Conservation (phyloP, 306 rosid species). For the Macrotyloma uniflorum region DNA sequence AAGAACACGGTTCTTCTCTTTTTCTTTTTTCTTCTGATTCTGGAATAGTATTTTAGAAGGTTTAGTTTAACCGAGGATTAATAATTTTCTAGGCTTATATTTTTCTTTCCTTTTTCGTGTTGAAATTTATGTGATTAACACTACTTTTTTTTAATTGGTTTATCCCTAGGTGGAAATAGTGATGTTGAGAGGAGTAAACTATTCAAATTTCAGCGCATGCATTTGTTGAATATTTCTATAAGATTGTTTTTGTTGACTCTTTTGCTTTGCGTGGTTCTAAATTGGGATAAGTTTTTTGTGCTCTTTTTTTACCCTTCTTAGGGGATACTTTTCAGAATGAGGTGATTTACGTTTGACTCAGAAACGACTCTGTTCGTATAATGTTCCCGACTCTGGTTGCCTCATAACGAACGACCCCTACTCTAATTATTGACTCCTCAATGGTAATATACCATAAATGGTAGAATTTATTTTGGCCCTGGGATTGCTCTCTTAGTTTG, state of each 20-base stretch:
- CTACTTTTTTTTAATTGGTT: slow-evolving; percentile 36
- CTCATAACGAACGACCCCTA: not conserved
- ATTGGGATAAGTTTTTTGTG: slow-evolving; percentile 20
- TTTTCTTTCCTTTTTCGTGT: slow-evolving; percentile 4
- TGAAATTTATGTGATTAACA: slow-evolving; percentile 28
- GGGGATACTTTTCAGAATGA: slow-evolving; percentile 25
- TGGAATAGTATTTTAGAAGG: slow-evolving; percentile 5
- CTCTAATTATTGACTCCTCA: slow-evolving; percentile 26
- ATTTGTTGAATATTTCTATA: slow-evolving; percentile 47
- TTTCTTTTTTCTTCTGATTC: not conserved
- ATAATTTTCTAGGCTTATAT: slow-evolving; percentile 13
- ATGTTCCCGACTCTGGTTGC: slow-evolving; percentile 22
- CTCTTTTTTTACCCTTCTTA: not conserved
- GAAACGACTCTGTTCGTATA: slow-evolving; percentile 19
- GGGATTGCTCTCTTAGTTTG: not conserved
- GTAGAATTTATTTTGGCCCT: not conserved
- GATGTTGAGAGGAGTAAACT: slow-evolving; percentile 51
- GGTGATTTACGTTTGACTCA: slow-evolving; percentile 26
- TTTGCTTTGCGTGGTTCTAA: slow-evolving; percentile 19
- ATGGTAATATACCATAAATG: slow-evolving; percentile 24
- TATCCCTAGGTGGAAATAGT: slow-evolving; percentile 28
- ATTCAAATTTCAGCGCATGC: slow-evolving; percentile 63
- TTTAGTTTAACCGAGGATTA: slow-evolving; percentile 8
- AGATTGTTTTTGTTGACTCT: slow-evolving; percentile 47
- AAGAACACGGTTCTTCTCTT: not conserved